Percentiles rank a stretch among this genome's conserved stretches.
Evolutionary conservation across 108 stramenopile genomes (phyloP).

Genomic region (Pseudonitzschia delicatissima): DNA sequence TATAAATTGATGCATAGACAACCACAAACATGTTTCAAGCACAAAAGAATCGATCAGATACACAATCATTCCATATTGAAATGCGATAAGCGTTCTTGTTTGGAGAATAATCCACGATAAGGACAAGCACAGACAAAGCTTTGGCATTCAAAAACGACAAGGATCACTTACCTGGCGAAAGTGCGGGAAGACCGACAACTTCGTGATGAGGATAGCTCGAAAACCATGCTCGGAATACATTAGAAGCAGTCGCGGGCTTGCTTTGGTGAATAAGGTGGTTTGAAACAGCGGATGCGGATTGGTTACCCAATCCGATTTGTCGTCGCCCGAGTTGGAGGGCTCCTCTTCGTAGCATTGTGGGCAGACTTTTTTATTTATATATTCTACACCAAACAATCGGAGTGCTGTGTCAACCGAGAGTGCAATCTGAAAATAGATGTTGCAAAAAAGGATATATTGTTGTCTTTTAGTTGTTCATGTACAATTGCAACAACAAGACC

Average conservation of each 20-base stretch:
- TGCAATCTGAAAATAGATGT: too few species aligned
- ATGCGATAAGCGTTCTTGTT: background rate
- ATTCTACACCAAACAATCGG: too few species aligned
- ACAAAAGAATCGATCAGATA: background rate
- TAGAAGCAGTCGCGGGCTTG: constrained; percentile 10
- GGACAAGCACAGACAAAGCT: too few species aligned
- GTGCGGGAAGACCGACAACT: constrained; percentile 91
- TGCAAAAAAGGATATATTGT: too few species aligned
- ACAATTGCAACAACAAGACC: background rate
- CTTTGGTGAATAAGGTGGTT: constrained; percentile 7
- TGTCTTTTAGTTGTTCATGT: background rate
- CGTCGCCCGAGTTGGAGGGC: constrained; percentile 1
- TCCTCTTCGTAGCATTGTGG: constrained; percentile 7
- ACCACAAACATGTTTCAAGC: too few species aligned
- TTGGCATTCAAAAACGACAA: too few species aligned
- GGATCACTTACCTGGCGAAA: constrained; percentile 88
- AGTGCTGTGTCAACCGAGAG: too few species aligned
- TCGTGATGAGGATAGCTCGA: constrained; percentile 80
- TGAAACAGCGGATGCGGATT: constrained; percentile 7
- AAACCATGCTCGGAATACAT: constrained; percentile 35
- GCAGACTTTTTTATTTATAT: too few species aligned
- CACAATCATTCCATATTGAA: background rate
- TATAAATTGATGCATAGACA: too few species aligned
- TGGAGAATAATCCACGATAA: background rate
- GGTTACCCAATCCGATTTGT: constrained; percentile 1